Evolutionary conservation across 1,284 basidiomycete species (phyloP), one percentile per base, ranked within the genome.

Genomic region (Sporisorium exsertum): DNA sequence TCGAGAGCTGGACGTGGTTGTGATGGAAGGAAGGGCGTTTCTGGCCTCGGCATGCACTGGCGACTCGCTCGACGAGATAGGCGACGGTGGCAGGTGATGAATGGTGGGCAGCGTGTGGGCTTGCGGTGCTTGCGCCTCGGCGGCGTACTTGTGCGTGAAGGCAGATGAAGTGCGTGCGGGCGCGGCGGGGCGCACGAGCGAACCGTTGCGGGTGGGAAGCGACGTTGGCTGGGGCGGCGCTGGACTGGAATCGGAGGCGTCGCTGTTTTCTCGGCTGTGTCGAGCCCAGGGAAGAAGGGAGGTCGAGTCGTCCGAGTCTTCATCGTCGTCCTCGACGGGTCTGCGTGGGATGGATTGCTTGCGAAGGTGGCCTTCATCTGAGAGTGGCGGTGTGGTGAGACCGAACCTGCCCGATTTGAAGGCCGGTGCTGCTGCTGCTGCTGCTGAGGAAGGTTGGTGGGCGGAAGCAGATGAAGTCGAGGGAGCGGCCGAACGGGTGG

Each of bases 221-320:
- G 46, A 29, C 1, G 42, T 16, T 0, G 52, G 56, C n/a, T 37
- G 29, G 24, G 52, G 35, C 15, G 52, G 35, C 15, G 56, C 63
- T 13, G 57, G 50, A 24, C 58, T 56, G 5, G 72, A 55, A 13
- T 40, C 45, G 4, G 72, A 71, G 40, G 64, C 59, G 49, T 5
- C 50, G 59, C 72, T 75, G 58, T 58, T 67, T 51, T 64, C 62
- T 29, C 69, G 61, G 55, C 66, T 68, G 50, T 62, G 62, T 37
- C 81, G 71, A 2, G 81, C 80, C 81, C 81, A 82, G 1, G 81
- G 81, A 18, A 82, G 72, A n/a, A 77, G 40, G 12, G 81, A 80
- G 18, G 74, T 63, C 16, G 79, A 81, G 37, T 80, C 81, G 58
- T 82, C 81, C 22, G 78, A 80, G 33, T 82, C 81, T 5, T 71